Base-by-base conservation (phyloP, 1,139 yeast species). In the Pichia sp. region DNA sequence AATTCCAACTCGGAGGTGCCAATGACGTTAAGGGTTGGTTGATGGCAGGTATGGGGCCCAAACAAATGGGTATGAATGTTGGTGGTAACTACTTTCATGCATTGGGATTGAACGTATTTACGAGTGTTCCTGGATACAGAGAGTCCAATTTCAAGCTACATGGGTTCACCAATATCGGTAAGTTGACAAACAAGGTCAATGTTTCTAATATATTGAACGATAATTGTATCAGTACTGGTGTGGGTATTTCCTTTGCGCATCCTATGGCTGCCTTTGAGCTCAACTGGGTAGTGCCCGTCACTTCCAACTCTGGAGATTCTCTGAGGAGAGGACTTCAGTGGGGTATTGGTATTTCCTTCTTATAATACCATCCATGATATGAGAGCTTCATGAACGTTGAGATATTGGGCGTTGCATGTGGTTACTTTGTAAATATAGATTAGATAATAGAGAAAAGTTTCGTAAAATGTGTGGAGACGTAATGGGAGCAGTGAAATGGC, bases 251-350 rank as follows among this genome's bases (percentile, higher is more conserved):
- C 15, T 86, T 81, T 55, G 77, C 79, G 45, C 95, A 87, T 54
- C 94, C 95, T 2, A 74, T 77, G 59, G 97, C 97, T 0, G 69
- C 97, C 45, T 83, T 91, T 52, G 98, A 91, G 59, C 70, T 91
- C 47, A 88, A 87, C 56, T 78, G 88, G 47, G 83, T 83, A 1
- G 58, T 88, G 26, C 98, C 98, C 0, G 50, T 91, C 25, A 63
- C 74, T 2, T 72, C 75, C 0, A 78, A 79, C 51, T 66, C 69
- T 12, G 63, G 73, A 26, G 98, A 91, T 52, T 68, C 71, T 21
- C 56, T 74, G 6, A 67, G 96, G 50, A 87, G 85, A 55, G 98
- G 98, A 0, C 58, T 91, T 26, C 97, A 91, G 56, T 88, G 87
- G 58, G 98, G 98, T 15, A 76, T 91, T 35, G 97, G 97, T 0